Base-by-base conservation (phyloP, 139 green algal genomes). In the Zygnema circumcarinatum region DNA sequence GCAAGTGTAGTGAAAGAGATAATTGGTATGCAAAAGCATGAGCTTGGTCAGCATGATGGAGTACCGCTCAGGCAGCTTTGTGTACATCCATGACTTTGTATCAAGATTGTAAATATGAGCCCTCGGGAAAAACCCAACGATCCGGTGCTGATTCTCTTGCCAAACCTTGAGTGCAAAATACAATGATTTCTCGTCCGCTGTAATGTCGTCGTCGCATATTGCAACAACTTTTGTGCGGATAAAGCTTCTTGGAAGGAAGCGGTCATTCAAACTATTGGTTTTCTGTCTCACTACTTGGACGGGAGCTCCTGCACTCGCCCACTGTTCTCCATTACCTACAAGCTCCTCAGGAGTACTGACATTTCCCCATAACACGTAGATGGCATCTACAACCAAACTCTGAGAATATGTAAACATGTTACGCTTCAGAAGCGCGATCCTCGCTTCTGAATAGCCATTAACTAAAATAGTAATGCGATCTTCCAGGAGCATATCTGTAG, bases 31-130 rank as follows among this genome's bases (percentile, higher is more conserved):
- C 52, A 89, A 25, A 0, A 89, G 31, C 82, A 89, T 89, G 2
- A 89, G 21, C 84, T 89, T 89, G 33, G 84, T 89, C n/a, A 89
- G 81, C 16, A 89, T 88, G 16, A 89, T 89, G 36, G 84, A 89
- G 36, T 89, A 89, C 35, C 84, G 74, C 38, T 89, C 84, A 21
- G 82, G 35, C n/a, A 80, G 84, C 80, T 89, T 89, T 0, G 76
- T 86, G 32, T 89, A 89, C 32, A 32, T 41, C 84, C 84, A 89
- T 33, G 11, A 35, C 3, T 42, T 35, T 0, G 32, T 32, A 20
- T 74, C 84, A 38, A 87, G 22, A 11, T 11, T 29, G 2, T 89
- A 89, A 32, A 56, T n/a, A 68, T 89, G 84, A 39, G 84, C 75
- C 29, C 84, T 54, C 74, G 84, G 84, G 52, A 89, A 89, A 56